phyloP scores from a whole-genome alignment of 805 yeast species.

The Starmerella sirachaensis region DNA sequence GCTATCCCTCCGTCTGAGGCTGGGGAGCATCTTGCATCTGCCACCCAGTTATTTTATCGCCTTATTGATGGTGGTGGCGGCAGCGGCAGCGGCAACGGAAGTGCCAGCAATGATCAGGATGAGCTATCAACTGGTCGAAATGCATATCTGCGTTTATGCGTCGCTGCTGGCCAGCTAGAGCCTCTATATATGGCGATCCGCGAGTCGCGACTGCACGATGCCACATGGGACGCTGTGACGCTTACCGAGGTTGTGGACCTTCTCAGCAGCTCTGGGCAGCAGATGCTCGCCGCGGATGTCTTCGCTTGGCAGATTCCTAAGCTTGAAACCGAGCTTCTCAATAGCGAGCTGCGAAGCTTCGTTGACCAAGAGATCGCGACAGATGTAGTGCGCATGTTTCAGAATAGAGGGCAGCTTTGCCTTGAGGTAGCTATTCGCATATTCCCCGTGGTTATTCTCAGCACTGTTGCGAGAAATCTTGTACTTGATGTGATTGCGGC shows the following conservation, averaged over 20 bases:
- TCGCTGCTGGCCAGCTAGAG: slow-evolving; percentile 14
- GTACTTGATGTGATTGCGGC: slow-evolving; percentile 21
- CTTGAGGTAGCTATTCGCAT: slow-evolving; percentile 18
- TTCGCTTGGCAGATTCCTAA: slow-evolving; percentile 22
- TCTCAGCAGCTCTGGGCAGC: slow-evolving; percentile 12
- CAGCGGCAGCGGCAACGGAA: background rate
- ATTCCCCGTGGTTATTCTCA: slow-evolving; percentile 13
- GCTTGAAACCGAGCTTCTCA: slow-evolving; percentile 8
- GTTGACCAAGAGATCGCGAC: slow-evolving; percentile 20
- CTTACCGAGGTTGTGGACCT: slow-evolving; percentile 17
- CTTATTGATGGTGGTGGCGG: slow-evolving; percentile 1
- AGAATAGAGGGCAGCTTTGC: slow-evolving; percentile 5
- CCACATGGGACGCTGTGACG: slow-evolving; percentile 27
- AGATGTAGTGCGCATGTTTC: slow-evolving; percentile 4
- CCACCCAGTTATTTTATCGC: slow-evolving; percentile 13
- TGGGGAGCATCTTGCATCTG: slow-evolving; percentile 15
- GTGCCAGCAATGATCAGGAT: background rate
- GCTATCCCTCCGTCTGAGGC: slow-evolving; percentile 6
- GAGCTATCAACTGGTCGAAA: slow-evolving; percentile 18
- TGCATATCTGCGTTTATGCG: slow-evolving; percentile 21
- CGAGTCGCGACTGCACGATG: slow-evolving; percentile 24
- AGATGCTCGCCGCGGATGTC: slow-evolving; percentile 24
- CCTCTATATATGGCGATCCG: slow-evolving; percentile 23
- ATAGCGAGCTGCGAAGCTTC: slow-evolving; percentile 9
- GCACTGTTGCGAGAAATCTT: slow-evolving; percentile 15